These are phyloP conservation scores for Tetrahymena malaccensis DNA, from an alignment of 73 alveolate species.

Conservation along the genomic window DNA sequence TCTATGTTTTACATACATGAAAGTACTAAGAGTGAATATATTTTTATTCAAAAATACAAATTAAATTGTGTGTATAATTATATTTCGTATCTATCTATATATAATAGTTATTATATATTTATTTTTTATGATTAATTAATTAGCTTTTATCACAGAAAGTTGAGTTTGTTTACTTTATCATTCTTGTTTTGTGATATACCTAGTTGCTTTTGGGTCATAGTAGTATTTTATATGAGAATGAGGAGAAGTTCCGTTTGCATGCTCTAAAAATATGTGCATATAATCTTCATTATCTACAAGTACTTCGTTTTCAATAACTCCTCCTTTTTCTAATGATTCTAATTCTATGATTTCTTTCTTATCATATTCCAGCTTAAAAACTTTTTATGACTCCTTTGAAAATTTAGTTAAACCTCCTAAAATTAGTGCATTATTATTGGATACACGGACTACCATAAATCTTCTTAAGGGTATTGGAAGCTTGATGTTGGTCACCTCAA, in stretches of 20 bases:
- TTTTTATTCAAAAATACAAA: no score
- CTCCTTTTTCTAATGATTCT: conserved; percentile 59
- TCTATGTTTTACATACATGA: no score
- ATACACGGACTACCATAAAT: conserved; percentile 76
- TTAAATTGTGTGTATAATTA: no score
- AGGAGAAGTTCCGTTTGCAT: conserved; percentile 90
- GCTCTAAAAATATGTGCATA: conserved; percentile 85
- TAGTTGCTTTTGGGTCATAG: conserved; percentile 30
- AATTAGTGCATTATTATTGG: conserved; percentile 74
- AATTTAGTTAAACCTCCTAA: conserved; percentile 85
- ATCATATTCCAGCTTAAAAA: conserved; percentile 80
- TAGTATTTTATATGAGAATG: conserved; percentile 65
- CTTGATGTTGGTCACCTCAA: conserved; percentile 62
- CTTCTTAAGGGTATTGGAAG: conserved; percentile 87
- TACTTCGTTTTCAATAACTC: conserved; percentile 81
- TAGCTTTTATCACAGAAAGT: no score
- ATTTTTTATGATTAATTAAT: no score
- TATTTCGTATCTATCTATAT: no score
- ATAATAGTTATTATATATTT: no score
- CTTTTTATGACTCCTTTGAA: conserved; percentile 84
- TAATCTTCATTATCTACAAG: conserved; percentile 84
- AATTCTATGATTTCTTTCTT: conserved; percentile 72
- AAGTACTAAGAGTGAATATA: no score
- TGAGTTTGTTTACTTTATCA: background rate
- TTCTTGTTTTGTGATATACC: conserved; percentile 27